Base-by-base conservation (phyloP, 2,329 filamentous ascomycete genomes). In the Neofusicoccum ribis region DNA sequence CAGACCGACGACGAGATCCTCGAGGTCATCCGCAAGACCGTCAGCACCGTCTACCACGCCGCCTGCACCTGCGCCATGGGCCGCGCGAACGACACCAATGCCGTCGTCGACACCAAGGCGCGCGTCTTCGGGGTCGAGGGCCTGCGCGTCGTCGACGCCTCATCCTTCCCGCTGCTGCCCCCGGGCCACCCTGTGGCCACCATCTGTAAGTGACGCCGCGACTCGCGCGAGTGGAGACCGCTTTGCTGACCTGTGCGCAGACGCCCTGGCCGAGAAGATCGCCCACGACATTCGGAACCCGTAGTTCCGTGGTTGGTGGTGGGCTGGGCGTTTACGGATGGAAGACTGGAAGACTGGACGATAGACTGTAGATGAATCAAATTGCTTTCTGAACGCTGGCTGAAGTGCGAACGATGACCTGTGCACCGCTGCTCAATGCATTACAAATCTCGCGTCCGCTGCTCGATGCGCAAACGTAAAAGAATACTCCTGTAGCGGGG, bases 11-110 rank as follows among this genome's bases (percentile, higher is more conserved):
- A 89, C 67, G 84, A 88, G 72, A 74, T 72, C 52, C 80, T 82
- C 70, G 84, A 77, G 61, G 82, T 77, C 69, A 80, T 88, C 41
- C 88, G 86, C 86, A 77, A 83, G 44, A 50, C 14, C 23, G 36
- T 62, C n/a, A 47, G 20, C n/a, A 62, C 59, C 3, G 14, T 62
- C 2, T 62, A 15, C n/a, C 59, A 62, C 20, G 59, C 44, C 9
- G 14, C 12, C 7, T 62, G 59, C 46, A 62, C 59, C 44, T 49
- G 46, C 34, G 12, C n/a, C 8, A 62, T 62, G 59, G 59, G 59
- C 1, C 15, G 17, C 11, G 44, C 50, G 8, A 12, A 14, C 3
- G 59, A 62, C 27, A 1, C 3, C 1, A 47, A 15, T 27, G 72
- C 70, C 2, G 72, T 73, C 2, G 70, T 72, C 27, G 71, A 72